Base-by-base conservation (phyloP, 2,329 filamentous ascomycete genomes). In the Chalaropsis ovoidea region DNA sequence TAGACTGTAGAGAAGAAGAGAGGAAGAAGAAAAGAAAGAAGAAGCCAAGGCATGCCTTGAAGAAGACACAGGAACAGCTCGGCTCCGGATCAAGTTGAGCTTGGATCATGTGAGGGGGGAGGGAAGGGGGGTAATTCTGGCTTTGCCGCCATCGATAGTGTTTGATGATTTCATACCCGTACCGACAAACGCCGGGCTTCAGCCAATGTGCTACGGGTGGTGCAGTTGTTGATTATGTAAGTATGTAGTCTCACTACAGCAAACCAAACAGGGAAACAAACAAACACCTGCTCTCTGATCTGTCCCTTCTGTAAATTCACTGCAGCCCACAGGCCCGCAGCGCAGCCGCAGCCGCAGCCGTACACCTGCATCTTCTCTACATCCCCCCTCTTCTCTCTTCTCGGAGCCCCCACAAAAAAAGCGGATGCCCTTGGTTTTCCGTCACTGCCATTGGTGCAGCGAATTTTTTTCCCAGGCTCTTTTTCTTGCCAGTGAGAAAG, bases 21-120 rank as follows among this genome's bases (percentile, higher is more conserved):
- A 62, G n/a, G 24, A 22, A 62, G 45, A 62, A 49, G 61, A 35
- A 49, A 6, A n/a, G 24, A 15, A 49, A 35, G 61, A 49, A 35
- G 39, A n/a, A 17, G 58, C 1, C 31, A 42, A 61, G 35, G 22
- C 24, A 61, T 2, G 58, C 8, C 10, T 61, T 43, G 2, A 24
- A 27, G 17, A 41, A 22, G n/a, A 41, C 43, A 43, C 2, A 61
- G 35, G 42, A 19, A 13, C 10, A 22, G 10, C 47, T 52, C 10
- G n/a, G 24, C 22, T 52, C 47, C 22, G 22, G 47, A 7, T 52
- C 35, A 39, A 52, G 47, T 15, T 52, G 47, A 52, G 47, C 22
- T 52, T 27, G 22, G 47, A 24, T 52, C 47, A 52, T 52, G 47
- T 24, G 47, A 49, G 19, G 19, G 24, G 47, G 47, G 10, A 10